Conservation (phyloP, 345 rosid species). For the Salix dunnii region DNA sequence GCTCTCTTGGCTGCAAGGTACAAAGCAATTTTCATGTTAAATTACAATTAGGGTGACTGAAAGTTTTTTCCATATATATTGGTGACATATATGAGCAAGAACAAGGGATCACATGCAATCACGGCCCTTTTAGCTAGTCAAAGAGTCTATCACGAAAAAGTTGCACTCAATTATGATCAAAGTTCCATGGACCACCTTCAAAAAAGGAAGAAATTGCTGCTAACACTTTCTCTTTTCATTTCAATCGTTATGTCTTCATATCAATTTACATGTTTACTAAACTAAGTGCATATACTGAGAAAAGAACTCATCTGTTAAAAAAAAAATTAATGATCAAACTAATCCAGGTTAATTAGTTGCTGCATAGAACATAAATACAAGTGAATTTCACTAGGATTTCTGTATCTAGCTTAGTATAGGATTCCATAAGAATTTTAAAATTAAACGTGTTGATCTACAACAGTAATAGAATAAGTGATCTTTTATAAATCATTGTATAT, state of each 20-base stretch:
- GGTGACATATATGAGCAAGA: not conserved
- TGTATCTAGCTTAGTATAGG: no score
- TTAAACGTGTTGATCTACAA: no score
- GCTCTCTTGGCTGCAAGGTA: slow-evolving; percentile 98
- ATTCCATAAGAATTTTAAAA: no score
- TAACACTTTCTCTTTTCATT: not conserved
- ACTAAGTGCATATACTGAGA: no score
- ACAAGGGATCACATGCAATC: not conserved
- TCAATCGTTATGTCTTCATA: no score
- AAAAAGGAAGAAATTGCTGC: not conserved
- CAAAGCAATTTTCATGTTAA: slow-evolving; percentile 9
- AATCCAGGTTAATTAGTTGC: no score
- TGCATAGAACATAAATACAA: not conserved
- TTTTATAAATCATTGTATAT: no score
- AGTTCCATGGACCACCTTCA: not conserved
- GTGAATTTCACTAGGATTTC: not conserved
- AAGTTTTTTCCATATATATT: not conserved
- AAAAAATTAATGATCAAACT: no score
- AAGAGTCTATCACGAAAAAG: not conserved
- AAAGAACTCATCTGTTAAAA: no score
- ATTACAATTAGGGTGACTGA: not conserved
- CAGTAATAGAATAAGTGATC: no score
- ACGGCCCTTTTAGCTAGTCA: not conserved
- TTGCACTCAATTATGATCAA: not conserved
- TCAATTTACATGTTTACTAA: no score